Evolutionary conservation across 2,329 filamentous ascomycete species (phyloP).

Genomic region (Aspergillus pseudonomiae): DNA sequence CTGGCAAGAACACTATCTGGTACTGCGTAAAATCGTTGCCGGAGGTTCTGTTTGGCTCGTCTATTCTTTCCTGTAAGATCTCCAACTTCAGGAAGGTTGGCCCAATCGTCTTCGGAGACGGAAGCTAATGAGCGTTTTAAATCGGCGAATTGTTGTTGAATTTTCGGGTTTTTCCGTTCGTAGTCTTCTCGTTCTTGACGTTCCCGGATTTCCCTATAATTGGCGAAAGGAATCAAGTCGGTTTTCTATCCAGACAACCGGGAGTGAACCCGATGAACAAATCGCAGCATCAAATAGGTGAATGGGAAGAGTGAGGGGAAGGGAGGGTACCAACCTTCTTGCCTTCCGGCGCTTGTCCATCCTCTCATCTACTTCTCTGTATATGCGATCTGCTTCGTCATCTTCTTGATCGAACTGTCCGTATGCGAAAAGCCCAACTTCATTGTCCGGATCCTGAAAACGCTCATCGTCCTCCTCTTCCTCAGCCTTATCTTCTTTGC

Average conservation of each 20-base stretch:
- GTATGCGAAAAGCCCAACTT: conserved; percentile 91
- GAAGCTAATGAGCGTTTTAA: conserved; percentile 86
- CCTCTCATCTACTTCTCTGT: conserved; percentile 92
- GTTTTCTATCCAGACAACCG: conserved; percentile 72
- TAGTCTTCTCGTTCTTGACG: conserved; percentile 89
- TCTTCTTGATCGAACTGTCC: conserved; percentile 97
- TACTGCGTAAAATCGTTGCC: conserved; percentile 90
- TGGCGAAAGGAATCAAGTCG: conserved; percentile 65
- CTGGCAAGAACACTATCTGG: conserved; percentile 93
- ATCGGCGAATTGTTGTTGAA: conserved; percentile 96
- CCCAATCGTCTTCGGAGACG: conserved; percentile 95
- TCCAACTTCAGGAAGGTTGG: conserved; percentile 90
- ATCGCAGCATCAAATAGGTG: conserved; percentile 43
- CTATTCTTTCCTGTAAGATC: conserved; percentile 95
- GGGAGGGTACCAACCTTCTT: conserved; percentile 72
- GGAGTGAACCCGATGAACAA: conserved; percentile 68
- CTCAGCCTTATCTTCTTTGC: conserved; percentile 65
- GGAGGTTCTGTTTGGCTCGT: conserved; percentile 77
- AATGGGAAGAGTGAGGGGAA: conserved; percentile 15
- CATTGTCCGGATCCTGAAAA: conserved; percentile 96
- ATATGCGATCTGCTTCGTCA: conserved; percentile 95
- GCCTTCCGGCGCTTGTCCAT: conserved; percentile 88
- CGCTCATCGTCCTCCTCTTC: conserved; percentile 77
- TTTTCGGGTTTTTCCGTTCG: conserved; percentile 96
- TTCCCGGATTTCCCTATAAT: conserved; percentile 88